Conservation (phyloP, 768 basidiomycete genomes). For the Calvatia gigantea region DNA sequence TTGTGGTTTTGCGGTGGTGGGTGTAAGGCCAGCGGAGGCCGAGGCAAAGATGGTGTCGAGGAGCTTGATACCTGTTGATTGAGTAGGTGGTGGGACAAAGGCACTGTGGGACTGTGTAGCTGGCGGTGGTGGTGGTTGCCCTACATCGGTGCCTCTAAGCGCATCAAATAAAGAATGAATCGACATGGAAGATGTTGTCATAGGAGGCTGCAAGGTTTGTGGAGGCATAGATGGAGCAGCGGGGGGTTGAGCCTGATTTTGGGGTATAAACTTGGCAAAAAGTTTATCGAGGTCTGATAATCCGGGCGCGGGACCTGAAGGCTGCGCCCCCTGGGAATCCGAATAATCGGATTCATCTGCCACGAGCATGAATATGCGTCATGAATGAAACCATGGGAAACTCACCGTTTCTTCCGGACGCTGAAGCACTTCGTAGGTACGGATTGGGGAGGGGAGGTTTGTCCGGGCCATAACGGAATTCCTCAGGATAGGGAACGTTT, state of each 20-base stretch:
- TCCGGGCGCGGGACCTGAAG: background rate
- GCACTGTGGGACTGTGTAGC: constrained; percentile 9
- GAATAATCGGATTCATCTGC: constrained; percentile 6
- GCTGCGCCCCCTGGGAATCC: constrained; percentile 10
- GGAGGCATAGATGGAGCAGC: constrained; percentile 22
- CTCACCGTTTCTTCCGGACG: background rate
- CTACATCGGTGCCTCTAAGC: constrained; percentile 20
- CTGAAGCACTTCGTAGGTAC: constrained; percentile 21
- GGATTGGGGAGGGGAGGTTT: constrained; percentile 55
- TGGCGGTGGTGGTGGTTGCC: constrained; percentile 6
- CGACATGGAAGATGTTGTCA: constrained; percentile 37
- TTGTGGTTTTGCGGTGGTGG: background rate
- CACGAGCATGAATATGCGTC: background rate
- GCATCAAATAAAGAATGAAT: constrained; percentile 48
- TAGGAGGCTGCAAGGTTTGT: constrained; percentile 22
- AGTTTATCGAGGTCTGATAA: constrained; percentile 45
- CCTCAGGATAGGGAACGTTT: constrained; percentile 67
- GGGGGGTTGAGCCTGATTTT: constrained; percentile 19
- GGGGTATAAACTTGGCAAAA: constrained; percentile 37
- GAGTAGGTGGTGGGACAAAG: constrained; percentile 19
- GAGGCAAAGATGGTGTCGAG: constrained; percentile 76
- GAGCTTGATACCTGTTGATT: constrained; percentile 51
- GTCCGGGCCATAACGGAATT: constrained; percentile 67
- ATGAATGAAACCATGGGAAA: background rate
- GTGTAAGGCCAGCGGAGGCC: constrained; percentile 34